Conservation (phyloP, 345 rosid species). For the Eucalyptus tenuipes region DNA sequence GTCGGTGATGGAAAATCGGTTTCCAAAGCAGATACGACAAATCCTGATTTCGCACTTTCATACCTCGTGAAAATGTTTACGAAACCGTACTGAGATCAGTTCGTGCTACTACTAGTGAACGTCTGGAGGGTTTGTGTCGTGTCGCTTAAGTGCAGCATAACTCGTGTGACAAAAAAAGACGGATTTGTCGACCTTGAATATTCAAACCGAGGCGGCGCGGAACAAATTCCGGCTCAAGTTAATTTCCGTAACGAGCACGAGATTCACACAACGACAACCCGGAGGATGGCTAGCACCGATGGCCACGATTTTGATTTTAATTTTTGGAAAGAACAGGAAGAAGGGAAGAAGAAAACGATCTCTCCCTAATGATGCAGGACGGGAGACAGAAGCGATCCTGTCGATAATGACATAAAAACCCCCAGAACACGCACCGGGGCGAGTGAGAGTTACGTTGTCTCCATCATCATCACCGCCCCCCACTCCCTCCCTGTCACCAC, state of each 20-base stretch:
- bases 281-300: neutral
- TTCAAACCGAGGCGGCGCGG: neutral
- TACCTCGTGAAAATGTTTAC: neutral
- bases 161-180: neutral
- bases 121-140: neutral
- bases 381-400: neutral
- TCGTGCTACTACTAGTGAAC: neutral
- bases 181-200: neutral
- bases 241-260: neutral
- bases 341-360: neutral
- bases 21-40: neutral
- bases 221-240: accelerated
- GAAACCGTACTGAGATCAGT: neutral
- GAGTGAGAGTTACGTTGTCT: neutral
- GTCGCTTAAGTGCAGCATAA: neutral
- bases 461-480: neutral
- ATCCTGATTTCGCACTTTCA: neutral
- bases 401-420: neutral
- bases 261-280: neutral
- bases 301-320: neutral
- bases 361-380: neutral
- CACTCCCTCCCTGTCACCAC: neutral
- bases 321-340: neutral
- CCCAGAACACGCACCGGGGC: neutral
- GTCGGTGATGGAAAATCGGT: too few species aligned